Evolutionary conservation across 176 grass and related monocot species (phyloP).

Genomic region (Olyra latifolia): DNA sequence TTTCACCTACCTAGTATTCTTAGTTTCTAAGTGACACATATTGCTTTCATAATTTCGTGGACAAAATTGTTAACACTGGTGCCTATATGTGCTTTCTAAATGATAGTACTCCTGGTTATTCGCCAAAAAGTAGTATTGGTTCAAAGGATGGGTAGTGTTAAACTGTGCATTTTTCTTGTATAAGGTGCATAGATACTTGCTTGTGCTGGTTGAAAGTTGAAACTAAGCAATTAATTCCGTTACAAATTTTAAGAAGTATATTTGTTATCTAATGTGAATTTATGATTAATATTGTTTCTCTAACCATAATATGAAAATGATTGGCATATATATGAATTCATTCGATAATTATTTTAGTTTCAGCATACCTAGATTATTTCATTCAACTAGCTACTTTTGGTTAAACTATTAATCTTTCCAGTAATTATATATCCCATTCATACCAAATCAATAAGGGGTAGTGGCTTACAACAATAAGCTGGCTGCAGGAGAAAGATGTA

Average conservation of each 20-base stretch:
- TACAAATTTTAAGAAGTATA: background rate
- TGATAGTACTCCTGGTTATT: no score
- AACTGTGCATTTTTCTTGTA: background rate
- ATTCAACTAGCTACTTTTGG: background rate
- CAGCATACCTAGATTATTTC: background rate
- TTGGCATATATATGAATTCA: background rate
- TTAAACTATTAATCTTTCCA: background rate
- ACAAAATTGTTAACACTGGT: no score
- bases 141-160: background rate
- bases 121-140: no score
- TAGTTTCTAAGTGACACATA: no score
- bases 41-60: no score
- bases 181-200: background rate
- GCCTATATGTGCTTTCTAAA: no score
- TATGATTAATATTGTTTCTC: background rate
- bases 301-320: background rate
- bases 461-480: background rate
- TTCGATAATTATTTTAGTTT: background rate
- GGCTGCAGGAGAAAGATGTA: background rate
- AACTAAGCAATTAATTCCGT: background rate
- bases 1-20: no score
- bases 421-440: background rate
- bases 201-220: background rate
- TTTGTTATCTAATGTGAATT: background rate
- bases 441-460: background rate